Percentiles rank a stretch among this genome's conserved stretches.
Conservation (phyloP, 2,329 filamentous ascomycete species). For the Ceratocystis destructans region DNA sequence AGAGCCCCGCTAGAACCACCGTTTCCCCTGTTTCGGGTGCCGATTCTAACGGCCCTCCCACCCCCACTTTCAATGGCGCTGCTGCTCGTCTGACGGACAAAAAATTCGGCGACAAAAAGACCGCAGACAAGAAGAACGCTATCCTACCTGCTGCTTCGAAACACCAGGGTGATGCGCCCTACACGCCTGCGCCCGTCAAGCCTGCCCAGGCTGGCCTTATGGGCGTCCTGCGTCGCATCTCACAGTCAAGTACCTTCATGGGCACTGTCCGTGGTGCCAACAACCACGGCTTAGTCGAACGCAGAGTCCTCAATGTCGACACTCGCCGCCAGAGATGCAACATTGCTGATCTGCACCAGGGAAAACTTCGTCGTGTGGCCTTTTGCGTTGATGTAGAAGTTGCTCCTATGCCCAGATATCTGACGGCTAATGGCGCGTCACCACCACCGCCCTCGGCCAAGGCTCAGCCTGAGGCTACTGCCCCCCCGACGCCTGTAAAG, state of each 20-base stretch:
- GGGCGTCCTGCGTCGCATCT: conserved; percentile 68
- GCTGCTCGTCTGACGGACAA: conserved; percentile 24
- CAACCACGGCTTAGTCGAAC: conserved; percentile 60
- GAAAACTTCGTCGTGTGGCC: conserved; percentile 73
- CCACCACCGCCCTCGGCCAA: neutral
- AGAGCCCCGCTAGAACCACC: neutral
- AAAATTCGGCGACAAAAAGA: neutral
- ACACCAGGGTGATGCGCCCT: conserved; percentile 48
- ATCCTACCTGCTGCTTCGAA: conserved; percentile 44
- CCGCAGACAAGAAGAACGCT: conserved; percentile 37
- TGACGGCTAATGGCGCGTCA: conserved; percentile 34
- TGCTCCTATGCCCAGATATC: conserved; percentile 68
- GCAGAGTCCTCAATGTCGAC: conserved; percentile 75
- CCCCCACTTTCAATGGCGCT: conserved; percentile 22
- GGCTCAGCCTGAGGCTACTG: neutral
- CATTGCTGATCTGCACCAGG: conserved; percentile 63
- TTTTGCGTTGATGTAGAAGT: conserved; percentile 98
- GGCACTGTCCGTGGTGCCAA: conserved; percentile 31
- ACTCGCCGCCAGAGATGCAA: conserved; percentile 62
- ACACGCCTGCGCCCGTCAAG: conserved; percentile 62
- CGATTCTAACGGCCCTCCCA: conserved; percentile 8
- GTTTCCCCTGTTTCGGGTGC: neutral
- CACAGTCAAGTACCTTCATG: conserved; percentile 46
- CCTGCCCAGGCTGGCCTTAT: conserved; percentile 57
- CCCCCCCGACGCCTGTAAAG: neutral